Evolutionary conservation across 805 yeast species (phyloP).

Genomic region (Kluyveromyces nonfermentans): DNA sequence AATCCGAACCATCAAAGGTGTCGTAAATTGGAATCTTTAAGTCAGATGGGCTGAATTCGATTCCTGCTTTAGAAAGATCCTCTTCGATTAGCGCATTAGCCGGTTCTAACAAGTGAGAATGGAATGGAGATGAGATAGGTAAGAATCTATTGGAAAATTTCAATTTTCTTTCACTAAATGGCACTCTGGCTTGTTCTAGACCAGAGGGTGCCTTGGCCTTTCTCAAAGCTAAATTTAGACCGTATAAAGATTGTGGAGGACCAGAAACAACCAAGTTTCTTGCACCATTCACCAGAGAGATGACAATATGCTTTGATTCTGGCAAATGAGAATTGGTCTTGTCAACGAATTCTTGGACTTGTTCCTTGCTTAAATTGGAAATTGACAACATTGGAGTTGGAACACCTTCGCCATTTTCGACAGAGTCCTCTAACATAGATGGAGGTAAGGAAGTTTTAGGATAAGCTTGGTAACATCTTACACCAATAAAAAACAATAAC

Average conservation of each 20-base stretch:
- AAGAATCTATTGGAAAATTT: conserved; percentile 88
- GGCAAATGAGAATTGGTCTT: conserved; percentile 93
- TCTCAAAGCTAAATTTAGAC: conserved; percentile 85
- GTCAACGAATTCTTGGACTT: conserved; percentile 70
- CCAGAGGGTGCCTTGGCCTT: conserved; percentile 93
- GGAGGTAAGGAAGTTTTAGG: conserved; percentile 95
- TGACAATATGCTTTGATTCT: conserved; percentile 76
- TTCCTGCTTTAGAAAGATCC: conserved; percentile 52
- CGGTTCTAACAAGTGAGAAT: conserved; percentile 69
- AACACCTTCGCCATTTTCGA: conserved; percentile 88
- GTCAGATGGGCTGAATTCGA: conserved; percentile 45
- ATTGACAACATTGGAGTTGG: conserved; percentile 97
- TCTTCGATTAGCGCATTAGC: conserved; percentile 59
- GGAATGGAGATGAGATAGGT: conserved; percentile 96
- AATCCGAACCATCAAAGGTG: conserved; percentile 75
- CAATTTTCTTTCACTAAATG: conserved; percentile 87
- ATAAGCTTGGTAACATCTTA: conserved; percentile 80
- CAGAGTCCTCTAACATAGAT: conserved; percentile 80
- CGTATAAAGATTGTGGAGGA: conserved; percentile 96
- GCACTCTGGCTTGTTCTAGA: conserved; percentile 89
- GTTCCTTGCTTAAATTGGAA: conserved; percentile 73
- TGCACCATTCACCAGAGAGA: conserved; percentile 91
- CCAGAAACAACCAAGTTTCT: conserved; percentile 93
- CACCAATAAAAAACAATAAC: conserved; percentile 85
- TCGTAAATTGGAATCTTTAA: conserved; percentile 84